These are phyloP conservation scores for Funneliformis mosseae DNA, from an alignment of 192 early-diverging fungal species.

Conservation along the genomic window DNA sequence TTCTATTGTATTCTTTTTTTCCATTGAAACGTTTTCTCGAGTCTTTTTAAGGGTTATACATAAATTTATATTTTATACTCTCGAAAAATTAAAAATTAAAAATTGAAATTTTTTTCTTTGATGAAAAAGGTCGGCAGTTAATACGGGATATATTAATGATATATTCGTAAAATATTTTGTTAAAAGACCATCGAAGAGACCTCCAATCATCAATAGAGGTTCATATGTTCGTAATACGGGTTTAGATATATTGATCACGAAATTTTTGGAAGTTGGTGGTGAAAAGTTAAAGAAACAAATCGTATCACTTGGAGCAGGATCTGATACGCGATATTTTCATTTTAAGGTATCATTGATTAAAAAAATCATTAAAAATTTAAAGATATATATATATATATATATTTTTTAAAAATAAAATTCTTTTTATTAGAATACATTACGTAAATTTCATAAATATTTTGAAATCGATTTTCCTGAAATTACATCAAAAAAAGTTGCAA, in stretches of 20 bases:
- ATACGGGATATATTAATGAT: conserved; percentile 81
- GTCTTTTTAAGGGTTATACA: too few species aligned
- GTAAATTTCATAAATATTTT: conserved; percentile 62
- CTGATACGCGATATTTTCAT: conserved; percentile 89
- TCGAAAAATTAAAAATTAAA: too few species aligned
- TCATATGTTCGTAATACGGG: conserved; percentile 75
- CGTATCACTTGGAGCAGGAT: conserved; percentile 86
- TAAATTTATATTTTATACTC: too few species aligned
- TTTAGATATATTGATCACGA: conserved; percentile 64
- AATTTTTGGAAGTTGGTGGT: conserved; percentile 56
- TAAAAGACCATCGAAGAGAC: conserved; percentile 65
- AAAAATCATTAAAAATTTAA: neutral
- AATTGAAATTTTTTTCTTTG: neutral
- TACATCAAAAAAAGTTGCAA: conserved; percentile 74
- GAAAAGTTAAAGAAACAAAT: conserved; percentile 67
- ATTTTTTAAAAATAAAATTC: neutral
- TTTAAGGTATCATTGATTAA: conserved; percentile 55
- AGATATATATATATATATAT: too few species aligned
- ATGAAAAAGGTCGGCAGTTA: conserved; percentile 71
- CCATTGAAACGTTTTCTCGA: too few species aligned
- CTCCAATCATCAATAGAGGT: conserved; percentile 94
- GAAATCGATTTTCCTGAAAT: conserved; percentile 94
- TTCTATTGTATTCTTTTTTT: too few species aligned
- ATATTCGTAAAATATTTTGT: conserved; percentile 83
- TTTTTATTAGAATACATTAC: neutral